These are phyloP conservation scores for Paraphoma sp. DNA, from an alignment of 2,329 filamentous ascomycete species.

Conservation along the genomic window DNA sequence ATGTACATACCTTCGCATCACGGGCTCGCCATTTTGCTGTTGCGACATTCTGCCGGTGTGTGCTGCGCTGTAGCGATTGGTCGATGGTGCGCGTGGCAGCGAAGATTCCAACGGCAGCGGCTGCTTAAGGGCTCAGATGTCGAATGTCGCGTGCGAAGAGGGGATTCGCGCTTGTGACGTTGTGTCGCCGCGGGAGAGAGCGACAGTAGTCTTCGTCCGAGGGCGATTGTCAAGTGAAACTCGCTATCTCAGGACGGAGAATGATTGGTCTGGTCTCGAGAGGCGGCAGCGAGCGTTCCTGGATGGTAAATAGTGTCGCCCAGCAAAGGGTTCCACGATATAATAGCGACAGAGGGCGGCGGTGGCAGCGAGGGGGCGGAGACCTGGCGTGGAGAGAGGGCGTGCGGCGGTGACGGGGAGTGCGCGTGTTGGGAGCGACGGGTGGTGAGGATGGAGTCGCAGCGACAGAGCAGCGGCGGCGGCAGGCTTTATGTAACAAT, in stretches of 20 bases:
- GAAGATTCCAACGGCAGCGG: not conserved
- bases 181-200: not conserved
- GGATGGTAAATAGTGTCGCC: conserved; percentile 10
- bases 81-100: not conserved
- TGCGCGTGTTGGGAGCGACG: conserved; percentile 3
- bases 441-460: not conserved
- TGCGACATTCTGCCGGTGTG: conserved; percentile 42
- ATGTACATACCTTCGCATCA: conserved; percentile 69
- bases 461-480: conserved; percentile 1
- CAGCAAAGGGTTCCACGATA: conserved; percentile 5
- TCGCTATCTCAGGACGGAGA: conserved; percentile 6
- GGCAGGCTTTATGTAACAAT: conserved; percentile 24
- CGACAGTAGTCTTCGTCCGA: not conserved
- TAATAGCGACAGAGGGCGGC: conserved; percentile 18
- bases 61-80: conserved; percentile 9
- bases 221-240: not conserved
- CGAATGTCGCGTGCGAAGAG: not conserved
- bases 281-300: conserved; percentile 10
- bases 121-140: not conserved
- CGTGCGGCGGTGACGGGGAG: conserved; percentile 1
- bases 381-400: too few species aligned
- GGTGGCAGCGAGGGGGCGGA: not conserved
- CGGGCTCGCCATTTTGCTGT: conserved; percentile 55
- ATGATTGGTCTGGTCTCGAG: conserved; percentile 9
- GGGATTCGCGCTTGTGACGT: not conserved